A percentile compares a stretch with the other conserved stretches of the same genome.
Evolutionary conservation across 306 rosid genomes (phyloP).

Genomic region (Lathyrus tuberosus): DNA sequence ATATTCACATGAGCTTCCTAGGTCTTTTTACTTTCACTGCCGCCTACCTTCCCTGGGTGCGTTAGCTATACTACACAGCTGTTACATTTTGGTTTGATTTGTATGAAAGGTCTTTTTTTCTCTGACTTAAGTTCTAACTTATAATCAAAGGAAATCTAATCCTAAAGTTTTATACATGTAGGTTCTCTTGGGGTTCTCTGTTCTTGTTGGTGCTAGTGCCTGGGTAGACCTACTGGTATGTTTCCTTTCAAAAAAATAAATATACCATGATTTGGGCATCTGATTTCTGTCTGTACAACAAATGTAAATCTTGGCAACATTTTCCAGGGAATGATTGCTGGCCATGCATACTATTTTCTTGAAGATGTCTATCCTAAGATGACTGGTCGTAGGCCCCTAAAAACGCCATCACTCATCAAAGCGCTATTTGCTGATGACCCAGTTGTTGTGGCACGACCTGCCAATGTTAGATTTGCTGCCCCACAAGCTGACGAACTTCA

Average conservation of each 20-base stretch:
- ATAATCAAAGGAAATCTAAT: conserved; percentile 29
- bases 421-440: conserved; percentile 84
- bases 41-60: conserved; percentile 97
- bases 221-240: conserved; percentile 97
- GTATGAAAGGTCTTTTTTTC: not conserved
- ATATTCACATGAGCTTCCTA: conserved; percentile 92
- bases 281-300: conserved; percentile 20
- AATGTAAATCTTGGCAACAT: conserved; percentile 25
- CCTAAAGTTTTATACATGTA: conserved; percentile 31
- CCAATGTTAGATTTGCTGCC: conserved; percentile 79
- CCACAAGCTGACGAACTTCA: conserved; percentile 68
- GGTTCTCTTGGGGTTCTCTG: conserved; percentile 94
- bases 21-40: conserved; percentile 96
- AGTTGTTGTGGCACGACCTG: conserved; percentile 82
- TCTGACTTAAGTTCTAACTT: conserved; percentile 22
- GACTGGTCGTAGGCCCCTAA: conserved; percentile 85
- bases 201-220: conserved; percentile 96
- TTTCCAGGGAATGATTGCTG: conserved; percentile 95
- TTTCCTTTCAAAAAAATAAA: conserved; percentile 12
- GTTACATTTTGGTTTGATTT: conserved; percentile 17
- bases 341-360: conserved; percentile 95
- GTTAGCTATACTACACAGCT: conserved; percentile 40
- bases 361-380: conserved; percentile 91
- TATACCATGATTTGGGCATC: conserved; percentile 6
- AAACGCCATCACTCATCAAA: conserved; percentile 86